Conservation (phyloP, 1,284 basidiomycete species). For the Cryptococcus sp. region DNA sequence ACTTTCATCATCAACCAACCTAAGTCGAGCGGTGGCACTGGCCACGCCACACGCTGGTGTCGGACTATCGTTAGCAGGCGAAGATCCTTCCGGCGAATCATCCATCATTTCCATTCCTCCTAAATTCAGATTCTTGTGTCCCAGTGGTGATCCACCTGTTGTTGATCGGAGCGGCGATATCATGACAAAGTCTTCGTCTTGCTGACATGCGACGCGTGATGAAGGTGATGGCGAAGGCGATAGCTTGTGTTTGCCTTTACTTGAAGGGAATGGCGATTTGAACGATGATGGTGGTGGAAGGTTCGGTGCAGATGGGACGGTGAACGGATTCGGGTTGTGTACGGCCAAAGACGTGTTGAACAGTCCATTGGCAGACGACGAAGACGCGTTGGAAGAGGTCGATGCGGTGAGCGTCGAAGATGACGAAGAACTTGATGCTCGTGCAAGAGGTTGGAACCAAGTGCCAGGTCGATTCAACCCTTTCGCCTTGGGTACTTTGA, state of each 20-base stretch:
- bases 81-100: constrained; percentile 9
- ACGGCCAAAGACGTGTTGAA: neutral
- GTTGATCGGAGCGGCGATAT: constrained; percentile 32
- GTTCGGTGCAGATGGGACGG: constrained; percentile 6
- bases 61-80: constrained; percentile 35
- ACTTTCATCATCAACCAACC: constrained; percentile 37
- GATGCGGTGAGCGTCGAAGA: constrained; percentile 1
- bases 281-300: constrained; percentile 9
- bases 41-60: constrained; percentile 40
- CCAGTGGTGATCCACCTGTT: neutral
- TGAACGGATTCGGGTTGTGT: constrained; percentile 16
- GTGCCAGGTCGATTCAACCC: constrained; percentile 23
- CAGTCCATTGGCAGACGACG: neutral
- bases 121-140: neutral
- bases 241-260: constrained; percentile 41
- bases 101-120: neutral
- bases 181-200: constrained; percentile 46
- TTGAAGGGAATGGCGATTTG: constrained; percentile 27
- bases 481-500: constrained; percentile 14
- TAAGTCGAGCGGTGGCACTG: constrained; percentile 35
- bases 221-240: constrained; percentile 40
- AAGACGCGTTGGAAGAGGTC: constrained; percentile 1
- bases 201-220: constrained; percentile 11
- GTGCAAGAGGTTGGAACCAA: constrained; percentile 18
- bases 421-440: constrained; percentile 10